These are phyloP conservation scores for Diplocarpon rosae DNA, from an alignment of 2,329 filamentous ascomycete genomes.

Conservation along the genomic window DNA sequence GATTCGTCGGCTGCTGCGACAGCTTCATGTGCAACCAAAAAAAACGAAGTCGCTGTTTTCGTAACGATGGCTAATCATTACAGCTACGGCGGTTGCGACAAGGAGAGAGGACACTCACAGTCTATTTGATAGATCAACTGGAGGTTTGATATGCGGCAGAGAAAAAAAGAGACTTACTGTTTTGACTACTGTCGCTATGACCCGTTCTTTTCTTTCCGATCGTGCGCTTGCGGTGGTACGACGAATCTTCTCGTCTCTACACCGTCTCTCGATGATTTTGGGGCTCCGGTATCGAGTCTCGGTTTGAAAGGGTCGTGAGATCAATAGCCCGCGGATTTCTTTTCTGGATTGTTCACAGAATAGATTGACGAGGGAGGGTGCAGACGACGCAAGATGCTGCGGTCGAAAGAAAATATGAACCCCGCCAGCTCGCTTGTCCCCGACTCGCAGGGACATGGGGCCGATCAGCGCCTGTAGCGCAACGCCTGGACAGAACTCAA, in stretches of 20 bases:
- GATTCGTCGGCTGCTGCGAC: conserved; percentile 10
- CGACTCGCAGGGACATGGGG: neutral
- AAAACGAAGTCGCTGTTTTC: conserved; percentile 1
- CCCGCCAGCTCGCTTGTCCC: conserved; percentile 2
- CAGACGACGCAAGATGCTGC: neutral
- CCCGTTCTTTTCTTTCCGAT: neutral
- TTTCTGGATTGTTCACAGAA: too few species aligned
- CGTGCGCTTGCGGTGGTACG: neutral
- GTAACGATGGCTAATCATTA: neutral
- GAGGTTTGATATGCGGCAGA: too few species aligned
- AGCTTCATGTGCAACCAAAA: conserved; percentile 15
- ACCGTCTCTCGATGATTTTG: neutral
- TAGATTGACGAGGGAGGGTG: neutral
- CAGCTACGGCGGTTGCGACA: conserved; percentile 1
- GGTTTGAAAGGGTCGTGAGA: neutral
- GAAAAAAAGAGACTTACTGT: neutral
- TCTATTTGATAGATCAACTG: neutral
- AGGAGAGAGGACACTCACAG: conserved; percentile 2
- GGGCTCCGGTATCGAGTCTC: neutral
- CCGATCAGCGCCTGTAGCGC: too few species aligned
- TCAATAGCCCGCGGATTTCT: too few species aligned
- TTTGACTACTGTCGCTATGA: conserved; percentile 3
- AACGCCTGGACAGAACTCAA: too few species aligned
- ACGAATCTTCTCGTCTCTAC: neutral
- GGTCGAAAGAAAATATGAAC: neutral